Percentiles rank a stretch among this genome's conserved stretches.
Evolutionary conservation across 495 filamentous ascomycete species (phyloP).

Genomic region (Astrothelium macrocarpum): DNA sequence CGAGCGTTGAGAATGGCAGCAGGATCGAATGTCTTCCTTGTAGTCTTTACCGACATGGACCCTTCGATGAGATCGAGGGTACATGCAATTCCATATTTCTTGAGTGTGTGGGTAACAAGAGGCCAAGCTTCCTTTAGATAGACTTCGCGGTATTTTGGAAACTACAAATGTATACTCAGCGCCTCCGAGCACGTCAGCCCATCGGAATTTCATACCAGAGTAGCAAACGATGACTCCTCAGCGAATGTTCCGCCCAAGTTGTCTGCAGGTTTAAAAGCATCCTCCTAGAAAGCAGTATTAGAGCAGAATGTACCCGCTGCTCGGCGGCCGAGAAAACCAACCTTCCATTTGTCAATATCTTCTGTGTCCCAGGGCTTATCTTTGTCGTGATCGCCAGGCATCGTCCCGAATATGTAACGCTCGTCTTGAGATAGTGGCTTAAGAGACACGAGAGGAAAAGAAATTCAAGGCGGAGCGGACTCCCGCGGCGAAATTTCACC

Average conservation of each 20-base stretch:
- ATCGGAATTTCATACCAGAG: slow-evolving; percentile 37
- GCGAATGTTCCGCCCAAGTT: slow-evolving; percentile 78
- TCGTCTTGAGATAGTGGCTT: neutral
- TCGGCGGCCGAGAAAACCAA: slow-evolving; percentile 27
- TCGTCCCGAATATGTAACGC: slow-evolving; percentile 32
- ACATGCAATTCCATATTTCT: slow-evolving; percentile 74
- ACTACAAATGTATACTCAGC: too few relatives aligned
- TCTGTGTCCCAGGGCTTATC: slow-evolving; percentile 98
- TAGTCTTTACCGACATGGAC: slow-evolving; percentile 92
- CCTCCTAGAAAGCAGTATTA: slow-evolving; percentile 42
- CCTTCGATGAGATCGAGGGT: slow-evolving; percentile 91
- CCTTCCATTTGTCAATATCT: slow-evolving; percentile 95
- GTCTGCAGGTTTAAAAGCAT: slow-evolving; percentile 75
- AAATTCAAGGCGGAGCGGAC: neutral
- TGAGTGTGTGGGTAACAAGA: slow-evolving; percentile 62
- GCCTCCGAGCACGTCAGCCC: too few relatives aligned
- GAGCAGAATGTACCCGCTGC: neutral
- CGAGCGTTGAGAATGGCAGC: slow-evolving; percentile 89
- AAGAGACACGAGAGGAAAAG: neutral
- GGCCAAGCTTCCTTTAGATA: slow-evolving; percentile 94
- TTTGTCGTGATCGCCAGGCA: slow-evolving; percentile 89
- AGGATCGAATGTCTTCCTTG: slow-evolving; percentile 88
- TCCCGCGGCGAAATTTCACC: neutral
- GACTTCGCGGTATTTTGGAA: slow-evolving; percentile 95
- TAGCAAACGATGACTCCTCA: slow-evolving; percentile 86